A percentile compares a stretch with the other conserved stretches of the same genome.
phyloP scores from a whole-genome alignment of 2,329 filamentous ascomycete species.

The Fusarium decemcellulare region DNA sequence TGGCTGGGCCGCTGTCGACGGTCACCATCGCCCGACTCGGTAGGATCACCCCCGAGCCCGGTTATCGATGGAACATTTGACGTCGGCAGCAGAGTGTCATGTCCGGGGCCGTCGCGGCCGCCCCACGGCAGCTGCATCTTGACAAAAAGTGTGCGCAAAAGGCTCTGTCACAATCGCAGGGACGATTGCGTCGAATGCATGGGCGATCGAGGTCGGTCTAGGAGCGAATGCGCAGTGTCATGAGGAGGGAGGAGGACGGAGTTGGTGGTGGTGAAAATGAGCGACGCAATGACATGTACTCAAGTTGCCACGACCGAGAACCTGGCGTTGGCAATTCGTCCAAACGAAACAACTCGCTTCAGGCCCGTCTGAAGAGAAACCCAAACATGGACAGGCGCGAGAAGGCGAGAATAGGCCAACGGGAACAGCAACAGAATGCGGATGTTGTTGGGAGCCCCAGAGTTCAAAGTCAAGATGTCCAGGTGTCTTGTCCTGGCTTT shows the following conservation, averaged over 20 bases:
- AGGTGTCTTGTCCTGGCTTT: slow-evolving; percentile 42
- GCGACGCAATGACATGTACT: slow-evolving; percentile 32
- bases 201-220: slow-evolving; percentile 29
- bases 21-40: slow-evolving; percentile 46
- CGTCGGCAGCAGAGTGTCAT: slow-evolving; percentile 53
- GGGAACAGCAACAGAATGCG: slow-evolving; percentile 26
- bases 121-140: slow-evolving; percentile 58
- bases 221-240: slow-evolving; percentile 42
- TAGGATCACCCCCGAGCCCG: slow-evolving; percentile 44
- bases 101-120: slow-evolving; percentile 50
- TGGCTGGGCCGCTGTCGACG: slow-evolving; percentile 48
- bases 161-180: slow-evolving; percentile 36
- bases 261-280: slow-evolving; percentile 19
- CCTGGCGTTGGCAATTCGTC: slow-evolving; percentile 21
- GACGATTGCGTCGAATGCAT: slow-evolving; percentile 39
- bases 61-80: slow-evolving; percentile 53
- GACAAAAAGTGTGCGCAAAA: slow-evolving; percentile 33
- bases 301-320: slow-evolving; percentile 27
- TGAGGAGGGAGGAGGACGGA: slow-evolving; percentile 32
- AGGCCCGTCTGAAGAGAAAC: slow-evolving; percentile 15
- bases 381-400: slow-evolving; percentile 31
- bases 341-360: slow-evolving; percentile 27
- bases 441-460: slow-evolving; percentile 23
- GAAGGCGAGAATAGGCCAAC: slow-evolving; percentile 32
- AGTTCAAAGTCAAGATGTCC: slow-evolving; percentile 40